Evolutionary conservation across 2,329 filamentous ascomycete genomes (phyloP), one percentile per base, ranked within the genome.

Genomic region (Sporothrix brasiliensis): DNA sequence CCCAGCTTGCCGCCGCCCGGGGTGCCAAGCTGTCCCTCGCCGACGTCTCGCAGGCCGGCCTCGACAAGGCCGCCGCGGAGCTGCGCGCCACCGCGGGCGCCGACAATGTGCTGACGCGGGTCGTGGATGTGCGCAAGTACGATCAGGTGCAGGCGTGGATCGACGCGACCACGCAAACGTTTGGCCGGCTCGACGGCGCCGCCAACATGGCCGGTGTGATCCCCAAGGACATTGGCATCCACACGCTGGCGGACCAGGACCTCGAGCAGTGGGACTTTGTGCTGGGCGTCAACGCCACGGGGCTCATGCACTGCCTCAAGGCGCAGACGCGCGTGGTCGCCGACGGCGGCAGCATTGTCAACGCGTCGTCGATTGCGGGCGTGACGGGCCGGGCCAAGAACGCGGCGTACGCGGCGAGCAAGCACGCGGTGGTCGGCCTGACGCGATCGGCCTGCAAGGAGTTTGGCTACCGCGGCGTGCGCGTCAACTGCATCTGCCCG

Each of bases 131-230:
- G 6, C 58, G 70, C 41, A 10, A 63, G 44, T 30, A 16, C 16
- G 70, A 69, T 34, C 79, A 85, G 50, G 85, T 87, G 19, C 83
- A 87, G 52, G 74, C 75, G 27, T 87, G 85, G 85, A 81, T 87
- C 65, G 77, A 79, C 11, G 77, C 76, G 66, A 81, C 82, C 14
- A 75, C 87, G n/a, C 73, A 79, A 21, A 79, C 79, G 47, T 85
- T 84, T 67, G 86, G 85, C 7, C 81, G 82, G 69, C 80, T 87
- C 9, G 84, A 87, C 74, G 83, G 85, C 13, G 84, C 85, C 27
- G 85, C 83, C 10, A 88, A 89, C 68, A 80, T 85, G 16, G 87
- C 87, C 5, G 84, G 85, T 53, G 75, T 81, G 53, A 83, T 85
- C 72, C 82, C 82, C 52, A 81, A 80, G 73, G 78, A 71, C 34